A percentile compares a stretch with the other conserved stretches of the same genome.
phyloP scores from a whole-genome alignment of 2,329 filamentous ascomycete species.

The Venturia nashicola region DNA sequence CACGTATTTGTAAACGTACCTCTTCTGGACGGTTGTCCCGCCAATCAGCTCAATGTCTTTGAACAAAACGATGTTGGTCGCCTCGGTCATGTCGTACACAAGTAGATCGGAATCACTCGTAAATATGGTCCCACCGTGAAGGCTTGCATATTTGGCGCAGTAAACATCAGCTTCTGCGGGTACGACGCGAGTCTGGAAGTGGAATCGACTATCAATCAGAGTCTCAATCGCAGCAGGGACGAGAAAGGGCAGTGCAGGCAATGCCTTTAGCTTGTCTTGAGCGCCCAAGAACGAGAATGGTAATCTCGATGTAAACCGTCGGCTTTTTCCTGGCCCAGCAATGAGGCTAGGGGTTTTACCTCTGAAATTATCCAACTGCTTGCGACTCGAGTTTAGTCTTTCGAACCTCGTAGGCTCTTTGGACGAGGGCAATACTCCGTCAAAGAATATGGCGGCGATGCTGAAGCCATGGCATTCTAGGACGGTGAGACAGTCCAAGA shows the following conservation, averaged over 20 bases:
- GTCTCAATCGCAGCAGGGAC: slow-evolving; percentile 7
- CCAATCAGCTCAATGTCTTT: slow-evolving; percentile 2
- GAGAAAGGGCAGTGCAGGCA: slow-evolving; percentile 8
- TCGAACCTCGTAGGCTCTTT: slow-evolving; percentile 5
- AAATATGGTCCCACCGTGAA: slow-evolving; percentile 3
- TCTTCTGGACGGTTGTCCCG: background rate
- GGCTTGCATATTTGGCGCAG: slow-evolving; percentile 5
- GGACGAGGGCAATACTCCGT: slow-evolving; percentile 3
- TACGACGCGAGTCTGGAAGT: background rate
- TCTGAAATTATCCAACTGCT: slow-evolving; percentile 3
- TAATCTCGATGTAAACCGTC: background rate
- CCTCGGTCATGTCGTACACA: slow-evolving; percentile 6
- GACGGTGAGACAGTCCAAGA: background rate
- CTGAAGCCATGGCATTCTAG: slow-evolving; percentile 3
- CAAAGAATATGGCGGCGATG: slow-evolving; percentile 10
- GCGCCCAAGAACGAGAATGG: background rate
- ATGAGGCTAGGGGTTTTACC: background rate
- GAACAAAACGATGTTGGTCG: slow-evolving; percentile 1
- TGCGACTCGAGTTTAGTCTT: background rate
- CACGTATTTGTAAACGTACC: background rate
- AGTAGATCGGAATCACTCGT: slow-evolving; percentile 11
- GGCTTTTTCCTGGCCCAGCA: background rate
- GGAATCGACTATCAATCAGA: background rate
- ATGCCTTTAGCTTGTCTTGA: background rate
- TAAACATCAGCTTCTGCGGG: slow-evolving; percentile 10